Base-by-base conservation (phyloP, 208 protist species). In the Porcisia hertigi region DNA sequence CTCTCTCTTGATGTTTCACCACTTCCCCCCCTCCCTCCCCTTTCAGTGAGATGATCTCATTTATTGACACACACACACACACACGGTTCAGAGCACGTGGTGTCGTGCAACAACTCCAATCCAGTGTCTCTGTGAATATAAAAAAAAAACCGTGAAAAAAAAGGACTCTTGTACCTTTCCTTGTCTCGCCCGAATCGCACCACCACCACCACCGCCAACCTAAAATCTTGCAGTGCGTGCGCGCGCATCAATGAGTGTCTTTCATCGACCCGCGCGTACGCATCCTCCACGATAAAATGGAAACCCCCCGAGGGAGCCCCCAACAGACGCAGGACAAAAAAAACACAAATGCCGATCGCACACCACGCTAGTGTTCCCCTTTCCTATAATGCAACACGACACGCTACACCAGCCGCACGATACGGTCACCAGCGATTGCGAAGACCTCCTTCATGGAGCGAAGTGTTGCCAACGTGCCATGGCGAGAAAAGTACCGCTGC, bases 401-500 rank as follows among this genome's bases (percentile, higher is more conserved):
- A 11, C 41, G 12, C 66, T 77, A 92, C 36, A 77, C 77, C 55
- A 96, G 59, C 14, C 92, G 88, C 71, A 94, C 88, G 45, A 96
- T 86, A 54, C 84, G 88, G n/a, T 92, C 87, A 20, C 82, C 87
- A 41, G 87, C 64, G 64, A 97, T 80, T 39, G 84, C 71, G 65
- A 97, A 88, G 70, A 90, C 82, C 14, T 91, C 78, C 23, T 82
- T 79, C 81, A 96, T 77, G 30, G 86, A 85, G n/a, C 79, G 69
- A 39, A 97, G 76, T 11, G 87, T 92, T 25, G 79, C 71, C 39
- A 85, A 81, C 30, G 93, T 71, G n/a, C 93, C 93, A 58, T 96
- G 80, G 6, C 78, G 81, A 73, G 93, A 89, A 47, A 97, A 91
- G 67, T 93, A 89, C 12, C 91, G 84, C 79, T 97, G 93, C 70